phyloP scores from a whole-genome alignment of 441 rosid genomes.

The Melastoma candidum region DNA sequence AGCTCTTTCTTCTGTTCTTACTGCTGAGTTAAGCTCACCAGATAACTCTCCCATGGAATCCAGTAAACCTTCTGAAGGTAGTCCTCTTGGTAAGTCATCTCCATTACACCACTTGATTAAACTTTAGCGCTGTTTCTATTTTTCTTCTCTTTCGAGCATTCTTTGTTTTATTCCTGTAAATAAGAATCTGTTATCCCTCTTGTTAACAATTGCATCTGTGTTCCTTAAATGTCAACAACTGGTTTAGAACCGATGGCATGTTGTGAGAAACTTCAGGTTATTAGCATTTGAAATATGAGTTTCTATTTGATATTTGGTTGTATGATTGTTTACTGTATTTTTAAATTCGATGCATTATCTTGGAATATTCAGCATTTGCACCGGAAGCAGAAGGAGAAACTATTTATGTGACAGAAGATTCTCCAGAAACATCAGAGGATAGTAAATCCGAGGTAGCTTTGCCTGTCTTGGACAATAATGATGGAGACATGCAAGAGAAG shows the following conservation, averaged over 20 bases:
- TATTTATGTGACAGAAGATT: slow-evolving; percentile 25
- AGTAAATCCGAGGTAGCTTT: slow-evolving; percentile 42
- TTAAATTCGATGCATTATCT: slow-evolving; percentile 8
- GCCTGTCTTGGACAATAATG: slow-evolving; percentile 32
- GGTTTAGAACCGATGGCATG: too few species aligned
- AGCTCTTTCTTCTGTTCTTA: slow-evolving; percentile 91
- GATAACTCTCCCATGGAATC: slow-evolving; percentile 56
- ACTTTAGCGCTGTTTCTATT: not conserved
- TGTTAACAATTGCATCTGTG: too few species aligned
- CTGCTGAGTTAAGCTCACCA: slow-evolving; percentile 67
- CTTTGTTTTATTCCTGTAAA: too few species aligned
- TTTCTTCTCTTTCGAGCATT: too few species aligned
- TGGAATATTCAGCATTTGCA: slow-evolving; percentile 17
- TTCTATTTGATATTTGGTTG: too few species aligned
- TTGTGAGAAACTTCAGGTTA: too few species aligned
- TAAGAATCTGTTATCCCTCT: too few species aligned
- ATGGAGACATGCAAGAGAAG: slow-evolving; percentile 3
- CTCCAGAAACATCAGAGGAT: slow-evolving; percentile 36
- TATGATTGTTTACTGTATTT: too few species aligned
- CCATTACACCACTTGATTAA: not conserved
- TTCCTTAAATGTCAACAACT: too few species aligned
- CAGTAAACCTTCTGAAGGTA: slow-evolving; percentile 46
- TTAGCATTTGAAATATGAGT: too few species aligned
- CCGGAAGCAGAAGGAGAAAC: slow-evolving; percentile 34
- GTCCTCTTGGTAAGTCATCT: slow-evolving; percentile 32